phyloP scores from a whole-genome alignment of 306 rosid genomes.

The Cicer pinnatifidum region DNA sequence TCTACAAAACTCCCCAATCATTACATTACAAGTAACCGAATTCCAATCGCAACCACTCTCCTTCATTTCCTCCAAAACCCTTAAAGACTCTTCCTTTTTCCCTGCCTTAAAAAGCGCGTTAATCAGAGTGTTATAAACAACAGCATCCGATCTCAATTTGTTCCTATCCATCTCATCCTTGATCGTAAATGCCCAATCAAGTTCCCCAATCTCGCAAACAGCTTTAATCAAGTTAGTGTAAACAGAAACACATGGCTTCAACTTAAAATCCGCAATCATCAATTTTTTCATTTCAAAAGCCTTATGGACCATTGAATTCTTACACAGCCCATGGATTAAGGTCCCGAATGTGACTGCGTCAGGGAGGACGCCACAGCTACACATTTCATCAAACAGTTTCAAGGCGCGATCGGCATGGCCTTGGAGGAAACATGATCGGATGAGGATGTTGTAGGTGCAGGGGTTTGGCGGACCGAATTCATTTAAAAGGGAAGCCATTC shows the following conservation, averaged over 20 bases:
- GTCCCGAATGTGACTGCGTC: slow-evolving; percentile 64
- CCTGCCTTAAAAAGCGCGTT: slow-evolving; percentile 60
- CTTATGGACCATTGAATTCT: slow-evolving; percentile 43
- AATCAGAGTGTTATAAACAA: slow-evolving; percentile 61
- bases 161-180: slow-evolving; percentile 73
- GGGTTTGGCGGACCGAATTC: slow-evolving; percentile 58
- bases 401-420: slow-evolving; percentile 49
- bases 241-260: slow-evolving; percentile 53
- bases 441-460: slow-evolving; percentile 71
- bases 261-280: slow-evolving; percentile 51
- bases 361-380: slow-evolving; percentile 41
- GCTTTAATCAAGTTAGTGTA: slow-evolving; percentile 66
- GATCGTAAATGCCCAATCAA: slow-evolving; percentile 55
- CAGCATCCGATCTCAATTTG: slow-evolving; percentile 50
- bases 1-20: slow-evolving; percentile 70
- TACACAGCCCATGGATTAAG: slow-evolving; percentile 57
- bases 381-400: slow-evolving; percentile 71
- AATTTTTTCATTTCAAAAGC: slow-evolving; percentile 65
- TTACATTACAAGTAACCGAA: slow-evolving; percentile 69
- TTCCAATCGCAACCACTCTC: slow-evolving; percentile 56
- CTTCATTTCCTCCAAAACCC: slow-evolving; percentile 66
- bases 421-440: slow-evolving; percentile 45
- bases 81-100: slow-evolving; percentile 58
- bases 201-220: slow-evolving; percentile 57
- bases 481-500: slow-evolving; percentile 30